Evolutionary conservation across 1,139 yeast genomes (phyloP).

Genomic region (Pichia cactophila): DNA sequence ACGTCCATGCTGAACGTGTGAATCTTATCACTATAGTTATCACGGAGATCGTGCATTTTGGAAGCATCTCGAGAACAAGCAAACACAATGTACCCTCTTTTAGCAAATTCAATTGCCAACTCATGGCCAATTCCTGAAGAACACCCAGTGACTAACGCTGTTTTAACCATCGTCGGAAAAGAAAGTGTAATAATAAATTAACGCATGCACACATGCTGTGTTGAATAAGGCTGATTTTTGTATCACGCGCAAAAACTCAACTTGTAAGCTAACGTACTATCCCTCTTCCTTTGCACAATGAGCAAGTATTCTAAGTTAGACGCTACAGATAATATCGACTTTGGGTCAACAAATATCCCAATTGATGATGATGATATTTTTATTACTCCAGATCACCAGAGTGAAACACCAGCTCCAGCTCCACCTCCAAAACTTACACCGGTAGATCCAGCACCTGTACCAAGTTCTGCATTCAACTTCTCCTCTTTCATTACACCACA

Average conservation of each 20-base stretch:
- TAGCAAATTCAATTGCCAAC: constrained; percentile 56
- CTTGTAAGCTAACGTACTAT: background rate
- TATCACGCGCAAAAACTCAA: background rate
- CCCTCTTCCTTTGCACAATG: background rate
- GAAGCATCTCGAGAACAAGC: constrained; percentile 68
- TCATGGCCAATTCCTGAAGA: constrained; percentile 77
- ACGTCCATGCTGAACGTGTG: constrained; percentile 39
- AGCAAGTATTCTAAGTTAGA: constrained; percentile 6
- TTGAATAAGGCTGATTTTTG: background rate
- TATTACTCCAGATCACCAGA: constrained; percentile 29
- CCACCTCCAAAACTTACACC: background rate
- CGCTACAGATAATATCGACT: constrained; percentile 10
- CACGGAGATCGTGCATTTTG: constrained; percentile 41
- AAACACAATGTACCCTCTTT: constrained; percentile 55
- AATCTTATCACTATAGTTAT: constrained; percentile 14
- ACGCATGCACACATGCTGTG: background rate
- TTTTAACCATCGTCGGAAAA: background rate
- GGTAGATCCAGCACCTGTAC: constrained; percentile 1
- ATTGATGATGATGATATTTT: constrained; percentile 30
- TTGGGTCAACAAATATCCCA: constrained; percentile 4
- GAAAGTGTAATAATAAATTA: background rate
- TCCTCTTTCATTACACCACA: constrained; percentile 33
- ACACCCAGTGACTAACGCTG: constrained; percentile 68
- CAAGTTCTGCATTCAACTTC: constrained; percentile 20
- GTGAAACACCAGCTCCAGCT: background rate